Base-by-base conservation (phyloP, 352 stramenopile species). In the Pythium aristosporum region DNA sequence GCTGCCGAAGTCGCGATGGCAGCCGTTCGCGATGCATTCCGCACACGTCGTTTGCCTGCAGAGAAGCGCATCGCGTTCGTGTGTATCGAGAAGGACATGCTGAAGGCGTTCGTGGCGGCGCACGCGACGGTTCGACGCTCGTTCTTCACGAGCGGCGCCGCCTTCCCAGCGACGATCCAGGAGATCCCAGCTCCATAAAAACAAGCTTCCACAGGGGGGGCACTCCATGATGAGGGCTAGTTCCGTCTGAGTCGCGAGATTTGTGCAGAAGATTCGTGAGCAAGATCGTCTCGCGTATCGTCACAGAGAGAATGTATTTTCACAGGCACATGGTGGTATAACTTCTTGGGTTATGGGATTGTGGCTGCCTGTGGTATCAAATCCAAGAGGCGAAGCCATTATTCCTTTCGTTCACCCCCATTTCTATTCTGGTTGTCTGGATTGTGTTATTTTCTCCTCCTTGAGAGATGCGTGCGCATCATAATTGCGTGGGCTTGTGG, bases 21-120 rank as follows among this genome's bases (percentile, higher is more conserved):
- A 5, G 74, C 68, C 5, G 61, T 89, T 21, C 74, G 71, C 2
- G 81, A 88, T 43, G 28, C 74, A 39, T 72, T 88, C n/a, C 69
- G 71, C 12, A 61, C 69, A 2, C 57, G 61, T 39, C 21, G 60
- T 9, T 91, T 80, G 67, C 57, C 47, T 3, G 11, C 15, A 6
- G 7, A 51, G 15, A 62, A 75, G 50, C 82, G 67, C 15, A 58
- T 91, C 15, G 69, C 56, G 16, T 85, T 89, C 48, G 78, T 87
- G 8, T 89, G 78, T 56, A 58, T 87, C 23, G 79, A 89, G 30
- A 65, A 64, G n/a, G 39, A 57, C 0, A 69, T 76, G 0, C 73
- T 71, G 12, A n/a, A 54, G 4, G 53, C 78, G 15, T 89, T 91
- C 36, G 10, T 44, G 15, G 50, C 41, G 7, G 78, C 78, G 2